Evolutionary conservation across 352 stramenopile species (phyloP), one percentile per base, ranked within the genome.

Genomic region (Phytophthora cryptogea): DNA sequence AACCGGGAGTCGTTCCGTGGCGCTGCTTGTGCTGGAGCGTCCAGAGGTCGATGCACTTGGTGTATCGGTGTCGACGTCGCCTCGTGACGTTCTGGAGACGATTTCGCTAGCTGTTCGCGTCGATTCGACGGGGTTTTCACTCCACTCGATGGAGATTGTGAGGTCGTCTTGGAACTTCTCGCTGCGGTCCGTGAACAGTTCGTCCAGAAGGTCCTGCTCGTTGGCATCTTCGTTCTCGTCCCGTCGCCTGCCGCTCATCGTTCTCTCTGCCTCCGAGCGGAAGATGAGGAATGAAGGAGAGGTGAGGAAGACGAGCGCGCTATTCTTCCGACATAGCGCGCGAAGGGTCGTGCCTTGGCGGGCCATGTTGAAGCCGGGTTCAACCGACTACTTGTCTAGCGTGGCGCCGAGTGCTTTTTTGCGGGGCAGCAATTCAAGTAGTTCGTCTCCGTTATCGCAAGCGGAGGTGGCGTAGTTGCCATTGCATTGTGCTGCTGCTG

Each of bases 111-210:
- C 23, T 0, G 1, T 43, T 44, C 8, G 35, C 5, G 9, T 49
- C 7, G 6, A 42, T 4, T 49, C 43, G 23, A 45, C 26, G 14
- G 41, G 17, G 17, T 49, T 26, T 2, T 56, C 47, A 20, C 27
- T 49, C 23, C 27, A 55, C 36, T 50, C 39, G 5, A 59, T 33
- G 44, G 48, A 62, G 47, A 61, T 36, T 13, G 31, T 58, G 16
- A 57, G 54, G 28, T 48, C 44, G 35, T 53, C 36, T 31, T 66
- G 44, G 14, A 10, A 14, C 27, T 59, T 57, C 13, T 63, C 56
- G 32, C 56, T 70, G 39, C 63, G 63, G 3, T 66, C 56, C n/a
- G 63, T 70, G 56, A 70, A 70, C 43, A 70, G 45, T 20, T 66
- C 63, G 37, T 59, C 59, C 36, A 69, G 31, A 4, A 66, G 53